Conservation (phyloP, 345 rosid species). For the Limnanthes douglasii region DNA sequence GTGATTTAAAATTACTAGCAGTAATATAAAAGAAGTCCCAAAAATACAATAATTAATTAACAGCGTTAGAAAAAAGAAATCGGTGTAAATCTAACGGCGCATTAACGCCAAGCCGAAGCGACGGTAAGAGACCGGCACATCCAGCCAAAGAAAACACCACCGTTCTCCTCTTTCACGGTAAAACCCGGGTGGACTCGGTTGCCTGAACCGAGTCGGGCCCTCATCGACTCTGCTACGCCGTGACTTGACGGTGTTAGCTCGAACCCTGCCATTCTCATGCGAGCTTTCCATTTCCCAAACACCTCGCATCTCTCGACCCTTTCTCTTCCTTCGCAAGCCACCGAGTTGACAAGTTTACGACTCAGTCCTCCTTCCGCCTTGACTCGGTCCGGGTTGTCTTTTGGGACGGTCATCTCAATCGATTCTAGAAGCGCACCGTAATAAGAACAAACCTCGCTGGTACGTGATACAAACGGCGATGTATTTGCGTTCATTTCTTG, state of each 20-base stretch:
- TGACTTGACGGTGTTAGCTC: constrained; percentile 35
- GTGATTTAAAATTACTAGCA: constrained; percentile 16
- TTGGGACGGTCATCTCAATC: constrained; percentile 37
- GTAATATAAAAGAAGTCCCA: constrained; percentile 12
- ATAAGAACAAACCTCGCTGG: constrained; percentile 31
- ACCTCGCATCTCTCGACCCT: constrained; percentile 91
- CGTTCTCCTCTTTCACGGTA: constrained; percentile 63
- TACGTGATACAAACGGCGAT: constrained; percentile 52
- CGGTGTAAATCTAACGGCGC: constrained; percentile 9
- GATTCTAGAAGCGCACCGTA: constrained; percentile 77
- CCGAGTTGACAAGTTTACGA: constrained; percentile 53
- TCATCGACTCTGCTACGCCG: constrained; percentile 43
- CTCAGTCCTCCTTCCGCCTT: constrained; percentile 56
- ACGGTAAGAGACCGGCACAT: constrained; percentile 74
- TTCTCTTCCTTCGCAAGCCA: constrained; percentile 78
- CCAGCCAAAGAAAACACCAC: constrained; percentile 88
- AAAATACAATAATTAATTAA: constrained; percentile 22
- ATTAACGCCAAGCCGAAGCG: constrained; percentile 95
- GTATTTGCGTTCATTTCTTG: constrained; percentile 62
- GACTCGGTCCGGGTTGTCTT: constrained; percentile 24
- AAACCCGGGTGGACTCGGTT: constrained; percentile 49
- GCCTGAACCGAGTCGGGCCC: constrained; percentile 24
- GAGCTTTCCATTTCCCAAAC: constrained; percentile 91
- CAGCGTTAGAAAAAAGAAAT: constrained; percentile 5
- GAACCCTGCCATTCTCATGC: constrained; percentile 95